Evolutionary conservation across 495 filamentous ascomycete species (phyloP).

Genomic region (Penicillium parvum): DNA sequence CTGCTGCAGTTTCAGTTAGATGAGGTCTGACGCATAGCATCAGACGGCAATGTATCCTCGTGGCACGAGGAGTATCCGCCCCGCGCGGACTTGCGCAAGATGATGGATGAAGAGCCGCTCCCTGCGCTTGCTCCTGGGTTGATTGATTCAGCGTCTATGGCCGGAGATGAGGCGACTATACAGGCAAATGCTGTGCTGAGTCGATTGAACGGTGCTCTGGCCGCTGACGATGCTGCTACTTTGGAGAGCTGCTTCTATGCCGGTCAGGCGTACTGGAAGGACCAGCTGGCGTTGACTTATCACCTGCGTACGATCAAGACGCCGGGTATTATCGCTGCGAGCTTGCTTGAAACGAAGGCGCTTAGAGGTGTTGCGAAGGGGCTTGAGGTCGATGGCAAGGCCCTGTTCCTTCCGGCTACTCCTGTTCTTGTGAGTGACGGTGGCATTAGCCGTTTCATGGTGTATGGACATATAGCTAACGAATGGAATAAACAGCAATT

Average conservation of each 20-base stretch:
- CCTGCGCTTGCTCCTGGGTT: conserved; percentile 10
- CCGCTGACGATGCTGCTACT: background rate
- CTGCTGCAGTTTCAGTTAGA: background rate
- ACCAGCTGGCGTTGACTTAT: conserved; percentile 19
- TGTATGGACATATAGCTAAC: background rate
- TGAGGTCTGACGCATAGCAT: background rate
- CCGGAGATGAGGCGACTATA: conserved; percentile 10
- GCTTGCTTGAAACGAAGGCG: conserved; percentile 12
- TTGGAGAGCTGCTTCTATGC: conserved; percentile 16
- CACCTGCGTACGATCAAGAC: conserved; percentile 20
- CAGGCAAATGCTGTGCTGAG: conserved; percentile 9
- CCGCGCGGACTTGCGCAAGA: conserved; percentile 14
- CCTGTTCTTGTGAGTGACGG: conserved; percentile 18
- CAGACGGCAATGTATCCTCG: background rate
- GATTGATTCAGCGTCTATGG: conserved; percentile 13
- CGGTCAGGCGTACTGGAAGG: conserved; percentile 21
- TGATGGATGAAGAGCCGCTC: conserved; percentile 20
- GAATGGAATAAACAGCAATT: conserved; percentile 24
- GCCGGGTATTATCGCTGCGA: conserved; percentile 6
- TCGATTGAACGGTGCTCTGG: conserved; percentile 14
- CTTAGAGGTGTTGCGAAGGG: conserved; percentile 10
- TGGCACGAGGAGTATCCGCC: conserved; percentile 9
- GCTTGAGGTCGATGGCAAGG: conserved; percentile 16
- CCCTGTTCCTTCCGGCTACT: conserved; percentile 11
- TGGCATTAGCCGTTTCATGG: too few relatives aligned